Percentiles rank a stretch among this genome's conserved stretches.
Evolutionary conservation across 2,329 filamentous ascomycete genomes (phyloP).

Genomic region (Boeremia exigua): DNA sequence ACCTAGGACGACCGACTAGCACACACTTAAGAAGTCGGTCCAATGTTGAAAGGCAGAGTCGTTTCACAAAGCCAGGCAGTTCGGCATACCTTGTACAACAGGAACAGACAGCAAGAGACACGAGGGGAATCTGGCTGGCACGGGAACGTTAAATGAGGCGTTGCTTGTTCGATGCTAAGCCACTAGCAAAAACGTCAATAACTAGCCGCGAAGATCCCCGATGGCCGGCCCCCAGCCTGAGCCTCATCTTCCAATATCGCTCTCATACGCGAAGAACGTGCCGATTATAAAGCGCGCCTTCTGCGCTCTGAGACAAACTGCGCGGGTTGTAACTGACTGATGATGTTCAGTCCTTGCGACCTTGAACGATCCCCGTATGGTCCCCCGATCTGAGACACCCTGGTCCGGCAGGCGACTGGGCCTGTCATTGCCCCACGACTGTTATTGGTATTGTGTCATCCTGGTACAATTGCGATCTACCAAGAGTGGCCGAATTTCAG

Average conservation of each 20-base stretch:
- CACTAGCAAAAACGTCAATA: background rate
- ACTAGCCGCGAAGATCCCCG: slow-evolving; percentile 2
- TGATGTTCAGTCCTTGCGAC: background rate
- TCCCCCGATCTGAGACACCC: background rate
- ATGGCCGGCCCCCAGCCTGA: background rate
- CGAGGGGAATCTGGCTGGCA: background rate
- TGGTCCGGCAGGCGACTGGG: background rate
- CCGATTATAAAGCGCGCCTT: background rate
- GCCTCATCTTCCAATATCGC: background rate
- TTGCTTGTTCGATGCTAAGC: slow-evolving; percentile 6
- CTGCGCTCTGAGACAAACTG: background rate
- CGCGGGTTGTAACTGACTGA: background rate
- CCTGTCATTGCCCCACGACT: slow-evolving; percentile 2
- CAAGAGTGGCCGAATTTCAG: background rate
- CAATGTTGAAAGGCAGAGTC: background rate
- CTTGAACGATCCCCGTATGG: background rate
- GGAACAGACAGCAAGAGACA: too few species aligned
- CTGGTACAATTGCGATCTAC: slow-evolving; percentile 8
- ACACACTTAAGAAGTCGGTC: background rate
- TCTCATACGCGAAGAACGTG: background rate
- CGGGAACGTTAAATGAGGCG: background rate
- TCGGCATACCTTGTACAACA: too few species aligned
- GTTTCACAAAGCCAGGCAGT: too few species aligned
- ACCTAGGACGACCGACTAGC: background rate
- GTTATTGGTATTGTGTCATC: background rate